Evolutionary conservation across 2,329 filamentous ascomycete genomes (phyloP), one percentile per base, ranked within the genome.

Genomic region (Shiraia bambusicola): DNA sequence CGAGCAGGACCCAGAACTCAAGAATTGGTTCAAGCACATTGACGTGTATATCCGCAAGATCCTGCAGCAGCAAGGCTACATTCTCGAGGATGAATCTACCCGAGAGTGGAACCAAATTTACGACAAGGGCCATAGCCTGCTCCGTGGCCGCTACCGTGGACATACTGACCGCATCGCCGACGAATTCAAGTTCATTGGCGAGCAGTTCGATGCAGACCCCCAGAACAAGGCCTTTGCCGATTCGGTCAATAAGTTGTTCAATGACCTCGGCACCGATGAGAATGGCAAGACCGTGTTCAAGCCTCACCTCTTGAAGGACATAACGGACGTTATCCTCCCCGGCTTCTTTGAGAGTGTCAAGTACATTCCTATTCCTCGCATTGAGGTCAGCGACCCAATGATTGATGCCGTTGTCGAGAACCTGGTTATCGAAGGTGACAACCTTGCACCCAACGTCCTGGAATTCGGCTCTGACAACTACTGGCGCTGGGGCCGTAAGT

Each of bases 351-450:
- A 94, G 75, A 88, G 84, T 54, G 76, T 93, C 42, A 85, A 88
- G 47, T 98, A 98, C 69, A 80, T 98, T 11, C 90, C 93, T 3
- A 82, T 98, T 35, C 93, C 93, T 15, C 87, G 93, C 41, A 95
- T 98, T 47, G 93, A 98, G 74, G 93, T 90, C 63, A 86, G 83
- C 1, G 93, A 97, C 58, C 78, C 80, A 2, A 82, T 85, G 76
- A 77, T 95, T 37, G 93, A 98, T 69, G 86, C 86, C 34, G 81
- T 97, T 34, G 81, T 98, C 31, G 93, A 98, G 75, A 98, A 98
- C 69, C 76, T 98, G 9, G 86, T 96, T 32, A 80, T 98, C 37
- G 93, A 98, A 74, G 91, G 88, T 53, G 91, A 97, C 76, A 98
- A 98, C 72, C 83, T 98, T 57, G 89, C 91, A 72, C 93, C 93